Evolutionary conservation across 2,329 filamentous ascomycete genomes (phyloP).

Genomic region (Neofusicoccum parvum): DNA sequence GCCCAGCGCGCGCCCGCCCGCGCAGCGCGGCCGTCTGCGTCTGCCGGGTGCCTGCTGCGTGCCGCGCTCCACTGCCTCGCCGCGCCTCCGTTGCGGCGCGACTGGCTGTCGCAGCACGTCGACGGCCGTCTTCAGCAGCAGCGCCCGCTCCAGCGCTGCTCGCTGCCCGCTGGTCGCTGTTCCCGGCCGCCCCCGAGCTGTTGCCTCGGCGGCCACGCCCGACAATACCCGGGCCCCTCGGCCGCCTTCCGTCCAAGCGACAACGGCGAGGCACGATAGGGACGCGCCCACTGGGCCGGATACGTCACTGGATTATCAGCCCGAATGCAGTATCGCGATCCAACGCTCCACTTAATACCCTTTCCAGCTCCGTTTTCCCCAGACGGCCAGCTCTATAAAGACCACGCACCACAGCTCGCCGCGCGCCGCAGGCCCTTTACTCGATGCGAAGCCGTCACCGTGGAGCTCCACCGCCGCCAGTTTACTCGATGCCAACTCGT

Average conservation of each 20-base stretch:
- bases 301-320: conserved; percentile 14
- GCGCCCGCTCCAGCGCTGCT: neutral
- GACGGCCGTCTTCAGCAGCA: neutral
- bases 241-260: conserved; percentile 7
- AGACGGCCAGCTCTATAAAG: neutral
- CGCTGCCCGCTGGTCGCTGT: neutral
- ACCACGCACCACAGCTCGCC: neutral
- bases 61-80: neutral
- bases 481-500: conserved; percentile 5
- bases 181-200: neutral
- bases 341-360: neutral
- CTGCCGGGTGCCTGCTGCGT: neutral
- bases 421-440: neutral
- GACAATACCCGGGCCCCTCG: conserved; percentile 18
- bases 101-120: neutral
- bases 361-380: conserved; percentile 1
- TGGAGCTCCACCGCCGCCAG: neutral
- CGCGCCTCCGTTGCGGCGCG: neutral
- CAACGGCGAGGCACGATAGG: neutral
- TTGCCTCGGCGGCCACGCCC: conserved; percentile 10
- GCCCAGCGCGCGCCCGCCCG: neutral
- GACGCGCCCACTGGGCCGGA: neutral
- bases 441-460: conserved; percentile 4
- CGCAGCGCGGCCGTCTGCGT: too few species aligned
- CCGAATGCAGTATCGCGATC: conserved; percentile 13